Evolutionary conservation across 1,284 basidiomycete species (phyloP), one percentile per base, ranked within the genome.

Genomic region (Ceratobasidium sp.): DNA sequence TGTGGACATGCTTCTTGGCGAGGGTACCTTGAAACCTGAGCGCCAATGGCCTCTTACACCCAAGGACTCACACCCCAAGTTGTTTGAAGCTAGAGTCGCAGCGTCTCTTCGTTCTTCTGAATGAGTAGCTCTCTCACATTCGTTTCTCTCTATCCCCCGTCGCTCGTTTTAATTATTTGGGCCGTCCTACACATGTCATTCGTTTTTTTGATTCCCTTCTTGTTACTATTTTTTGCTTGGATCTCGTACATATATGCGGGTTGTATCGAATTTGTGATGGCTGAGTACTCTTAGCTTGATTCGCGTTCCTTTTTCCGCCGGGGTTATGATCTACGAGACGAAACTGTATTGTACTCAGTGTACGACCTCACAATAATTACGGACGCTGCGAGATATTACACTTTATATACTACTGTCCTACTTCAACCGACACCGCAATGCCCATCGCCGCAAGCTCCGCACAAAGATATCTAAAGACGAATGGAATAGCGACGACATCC

Each of bases 401-500:
- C 25, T 16, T 52, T 49, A 19, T 8, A 23, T n/a, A 19, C 39
- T 50, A 64, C 46, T 53, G 60, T 27, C 60, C 60, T 13, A 64
- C 60, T 76, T 89, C 85, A 56, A 93, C 76, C 30, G 90, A 89
- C 57, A 93, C 83, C n/a, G 87, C 85, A 71, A 93, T 92, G 29
- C 90, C 90, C 91, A 93, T 93, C 3, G 90, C 86, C 25, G 90
- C 91, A 64, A 93, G 77, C 77, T 93, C 90, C 5, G 90, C 90
- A 76, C 91, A 93, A 7, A 95, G 82, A 77, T 94, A 93, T 64
- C 92, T 83, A 79, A 95, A 95, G 54, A 98, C 96, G 76, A 94
- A 99, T 5, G 97, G 97, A 25, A 99, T 87, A 5, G 96, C 96
- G 62, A 98, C 87, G 50, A 98, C 89, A 77, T 97, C 95, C 77